Conservation (phyloP, 192 early-diverging fungal species). For the Umbelopsis isabellina region DNA sequence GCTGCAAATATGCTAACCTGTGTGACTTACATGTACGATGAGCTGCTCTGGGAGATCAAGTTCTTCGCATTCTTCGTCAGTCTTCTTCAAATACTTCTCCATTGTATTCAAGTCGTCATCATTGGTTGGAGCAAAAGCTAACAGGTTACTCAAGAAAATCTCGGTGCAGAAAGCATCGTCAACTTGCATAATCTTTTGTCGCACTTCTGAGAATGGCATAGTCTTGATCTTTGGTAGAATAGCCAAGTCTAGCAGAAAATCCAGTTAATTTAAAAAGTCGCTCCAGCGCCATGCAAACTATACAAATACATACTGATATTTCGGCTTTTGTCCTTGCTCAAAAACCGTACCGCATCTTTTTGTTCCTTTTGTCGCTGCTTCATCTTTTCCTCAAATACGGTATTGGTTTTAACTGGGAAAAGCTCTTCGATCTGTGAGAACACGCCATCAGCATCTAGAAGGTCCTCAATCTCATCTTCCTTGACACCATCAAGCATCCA, state of each 20-base stretch:
- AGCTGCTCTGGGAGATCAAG: constrained; percentile 71
- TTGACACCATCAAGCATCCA: constrained; percentile 21
- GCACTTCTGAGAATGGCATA: constrained; percentile 59
- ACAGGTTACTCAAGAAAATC: constrained; percentile 66
- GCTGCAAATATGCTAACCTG: neutral
- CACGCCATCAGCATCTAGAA: constrained; percentile 52
- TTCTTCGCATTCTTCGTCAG: constrained; percentile 55
- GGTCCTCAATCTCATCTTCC: constrained; percentile 29
- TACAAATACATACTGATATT: constrained; percentile 49
- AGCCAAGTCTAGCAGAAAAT: constrained; percentile 29
- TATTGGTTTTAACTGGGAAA: constrained; percentile 67
- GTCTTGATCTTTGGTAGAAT: constrained; percentile 30
- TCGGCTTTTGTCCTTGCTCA: constrained; percentile 67
- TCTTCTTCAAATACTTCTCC: constrained; percentile 25
- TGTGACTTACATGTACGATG: constrained; percentile 52
- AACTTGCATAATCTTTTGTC: constrained; percentile 65
- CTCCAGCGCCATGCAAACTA: neutral
- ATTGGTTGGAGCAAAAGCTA: constrained; percentile 66
- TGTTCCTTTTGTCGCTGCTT: constrained; percentile 43
- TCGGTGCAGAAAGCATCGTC: constrained; percentile 66
- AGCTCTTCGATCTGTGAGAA: constrained; percentile 67
- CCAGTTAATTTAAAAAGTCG: neutral
- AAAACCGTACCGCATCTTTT: constrained; percentile 59
- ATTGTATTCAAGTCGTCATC: constrained; percentile 51
- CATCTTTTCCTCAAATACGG: constrained; percentile 42